Base-by-base conservation (phyloP, 2,329 filamentous ascomycete genomes). In the Trichophyton equinum region DNA sequence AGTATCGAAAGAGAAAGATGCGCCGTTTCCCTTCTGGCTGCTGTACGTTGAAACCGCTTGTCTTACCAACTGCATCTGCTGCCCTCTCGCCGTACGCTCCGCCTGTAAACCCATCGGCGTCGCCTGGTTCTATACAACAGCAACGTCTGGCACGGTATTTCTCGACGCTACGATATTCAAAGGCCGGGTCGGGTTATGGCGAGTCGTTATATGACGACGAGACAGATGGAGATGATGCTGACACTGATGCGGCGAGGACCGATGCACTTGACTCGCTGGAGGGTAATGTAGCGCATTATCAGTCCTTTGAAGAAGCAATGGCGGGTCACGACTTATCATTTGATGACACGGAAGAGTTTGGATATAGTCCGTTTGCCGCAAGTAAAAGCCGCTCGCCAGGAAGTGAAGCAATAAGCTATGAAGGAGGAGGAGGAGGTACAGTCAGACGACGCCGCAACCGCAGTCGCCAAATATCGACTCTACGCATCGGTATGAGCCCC, bases 11-110 rank as follows among this genome's bases (percentile, higher is more conserved):
- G 38, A 66, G 68, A 55, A 69, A 68, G 58, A 69, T 71, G 67
- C 67, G 72, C 44, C 69, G 69, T 33, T 74, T 73, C 57, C 68
- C 72, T 18, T 70, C 71, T 9, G 71, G 72, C 1, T 72, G 70
- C 5, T 70, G 67, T 38, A 67, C 70, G 18, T 61, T 74, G 53
- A 74, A 73, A 49, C 71, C 72, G 22, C 63, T 74, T 4, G 66
- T 74, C 30, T 64, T 74, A 25, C 68, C 64, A 58, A 57, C 61
- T 4, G 27, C 63, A 46, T 62, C 64, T 13, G 58, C 60, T 57
- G 55, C 60, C 18, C 22, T 61, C n/a, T 30, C 49, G 22, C 49
- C 49, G 5, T 53, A 53, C 15, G 60, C 61, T n/a, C 61, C 62
- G n/a, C 59, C 60, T n/a, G 44, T 36, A 18, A 44, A 44, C n/a